A percentile compares a stretch with the other conserved stretches of the same genome.
Evolutionary conservation across 2,329 filamentous ascomycete genomes (phyloP).

Genomic region (Aspergillus pseudoglaucus): DNA sequence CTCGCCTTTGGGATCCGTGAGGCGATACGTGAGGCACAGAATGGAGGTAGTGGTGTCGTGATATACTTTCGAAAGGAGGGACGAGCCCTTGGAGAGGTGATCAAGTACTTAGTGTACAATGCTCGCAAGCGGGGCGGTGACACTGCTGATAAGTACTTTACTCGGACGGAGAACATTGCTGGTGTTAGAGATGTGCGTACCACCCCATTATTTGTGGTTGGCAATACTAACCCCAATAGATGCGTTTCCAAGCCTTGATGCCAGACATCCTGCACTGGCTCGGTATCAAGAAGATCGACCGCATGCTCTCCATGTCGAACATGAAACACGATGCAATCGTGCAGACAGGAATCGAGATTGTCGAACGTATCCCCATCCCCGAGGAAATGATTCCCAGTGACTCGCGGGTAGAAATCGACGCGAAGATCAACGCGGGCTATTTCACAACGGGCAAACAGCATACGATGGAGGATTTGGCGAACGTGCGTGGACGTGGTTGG

Average conservation of each 20-base stretch:
- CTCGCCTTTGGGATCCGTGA: slow-evolving; percentile 96
- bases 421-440: slow-evolving; percentile 88
- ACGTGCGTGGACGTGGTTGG: slow-evolving; percentile 86
- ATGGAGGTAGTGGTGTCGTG: slow-evolving; percentile 85
- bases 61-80: slow-evolving; percentile 99
- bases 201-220: slow-evolving; percentile 19
- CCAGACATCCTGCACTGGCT: slow-evolving; percentile 97
- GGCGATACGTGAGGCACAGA: slow-evolving; percentile 93
- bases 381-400: slow-evolving; percentile 91
- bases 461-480: slow-evolving; percentile 75
- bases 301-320: slow-evolving; percentile 98
- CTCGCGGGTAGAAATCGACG: slow-evolving; percentile 96
- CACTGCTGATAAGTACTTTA: slow-evolving; percentile 62
- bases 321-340: slow-evolving; percentile 51
- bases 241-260: slow-evolving; percentile 98
- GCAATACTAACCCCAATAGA: slow-evolving; percentile 44
- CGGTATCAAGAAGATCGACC: slow-evolving; percentile 95
- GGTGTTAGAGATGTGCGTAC: slow-evolving; percentile 67
- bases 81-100: slow-evolving; percentile 87
- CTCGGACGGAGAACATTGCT: slow-evolving; percentile 95
- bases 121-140: slow-evolving; percentile 40
- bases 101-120: slow-evolving; percentile 69
- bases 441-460: slow-evolving; percentile 86
- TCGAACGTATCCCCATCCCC: slow-evolving; percentile 84
- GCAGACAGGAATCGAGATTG: slow-evolving; percentile 59